Percentiles rank a stretch among this genome's conserved stretches.
Evolutionary conservation across 75 land plant genomes (phyloP).

Genomic region (Adiantum capillusveneris): DNA sequence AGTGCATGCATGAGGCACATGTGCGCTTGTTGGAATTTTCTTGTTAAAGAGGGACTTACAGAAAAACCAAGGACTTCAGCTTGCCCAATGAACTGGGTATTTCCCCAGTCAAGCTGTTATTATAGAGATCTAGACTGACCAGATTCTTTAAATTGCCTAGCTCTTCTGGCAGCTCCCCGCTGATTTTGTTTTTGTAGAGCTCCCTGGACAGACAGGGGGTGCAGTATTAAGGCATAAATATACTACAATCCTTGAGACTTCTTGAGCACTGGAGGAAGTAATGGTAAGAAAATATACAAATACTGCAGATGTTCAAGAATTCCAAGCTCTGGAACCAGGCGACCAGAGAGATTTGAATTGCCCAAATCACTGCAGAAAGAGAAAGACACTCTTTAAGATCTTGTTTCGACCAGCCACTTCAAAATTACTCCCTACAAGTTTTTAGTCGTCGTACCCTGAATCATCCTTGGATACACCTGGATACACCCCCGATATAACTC

Average conservation of each 20-base stretch:
- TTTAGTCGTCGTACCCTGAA: too few relatives aligned
- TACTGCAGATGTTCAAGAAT: slow-evolving; percentile 81
- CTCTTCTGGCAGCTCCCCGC: slow-evolving; percentile 78
- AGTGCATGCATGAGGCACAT: neutral
- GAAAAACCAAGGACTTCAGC: slow-evolving; percentile 75
- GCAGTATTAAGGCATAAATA: neutral
- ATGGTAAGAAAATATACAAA: slow-evolving; percentile 50
- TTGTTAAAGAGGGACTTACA: slow-evolving; percentile 48
- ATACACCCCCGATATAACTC: too few relatives aligned
- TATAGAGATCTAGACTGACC: slow-evolving; percentile 89
- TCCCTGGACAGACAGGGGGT: slow-evolving; percentile 47
- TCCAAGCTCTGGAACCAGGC: slow-evolving; percentile 90
- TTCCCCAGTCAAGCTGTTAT: slow-evolving; percentile 80
- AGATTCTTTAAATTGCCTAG: slow-evolving; percentile 85
- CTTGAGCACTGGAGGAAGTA: neutral
- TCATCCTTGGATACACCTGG: too few relatives aligned
- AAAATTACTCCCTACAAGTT: too few relatives aligned
- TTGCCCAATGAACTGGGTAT: slow-evolving; percentile 78
- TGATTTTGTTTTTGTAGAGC: slow-evolving; percentile 86
- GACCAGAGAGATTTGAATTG: slow-evolving; percentile 79
- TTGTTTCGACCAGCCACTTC: too few relatives aligned
- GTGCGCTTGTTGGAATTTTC: neutral
- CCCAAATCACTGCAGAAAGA: slow-evolving; percentile 74
- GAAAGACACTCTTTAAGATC: too few relatives aligned
- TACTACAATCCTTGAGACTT: neutral